These are phyloP conservation scores for Petunia axillaris DNA, from an alignment of 257 asterid species.

Conservation along the genomic window DNA sequence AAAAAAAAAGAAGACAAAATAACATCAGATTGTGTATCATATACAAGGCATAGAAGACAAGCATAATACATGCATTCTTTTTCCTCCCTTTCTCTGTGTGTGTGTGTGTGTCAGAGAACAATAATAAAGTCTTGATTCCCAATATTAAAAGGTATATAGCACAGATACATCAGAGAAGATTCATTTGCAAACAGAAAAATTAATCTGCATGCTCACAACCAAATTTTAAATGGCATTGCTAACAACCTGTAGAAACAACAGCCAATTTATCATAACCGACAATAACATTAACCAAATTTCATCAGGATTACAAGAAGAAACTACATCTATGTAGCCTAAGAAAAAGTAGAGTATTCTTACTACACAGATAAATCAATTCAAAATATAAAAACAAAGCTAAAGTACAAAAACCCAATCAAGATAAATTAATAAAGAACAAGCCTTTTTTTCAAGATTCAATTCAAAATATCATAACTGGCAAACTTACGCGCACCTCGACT, in stretches of 20 bases:
- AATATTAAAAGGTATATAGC: background rate
- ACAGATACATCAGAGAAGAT: background rate
- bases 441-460: no score
- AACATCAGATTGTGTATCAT: background rate
- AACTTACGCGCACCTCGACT: no score
- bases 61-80: background rate
- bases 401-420: no score
- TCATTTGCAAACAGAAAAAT: background rate
- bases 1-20: background rate
- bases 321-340: background rate
- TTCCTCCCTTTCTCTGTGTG: background rate
- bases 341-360: background rate
- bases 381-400: background rate
- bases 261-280: background rate
- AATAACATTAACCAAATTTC: background rate
- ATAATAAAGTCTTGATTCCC: conserved; percentile 21
- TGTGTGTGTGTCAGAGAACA: conserved; percentile 11
- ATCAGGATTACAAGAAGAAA: background rate
- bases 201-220: background rate
- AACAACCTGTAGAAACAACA: conserved; percentile 4
- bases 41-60: background rate
- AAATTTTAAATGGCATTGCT: background rate
- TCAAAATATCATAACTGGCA: no score
- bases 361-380: background rate
- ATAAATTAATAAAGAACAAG: no score